Evolutionary conservation across 768 basidiomycete genomes (phyloP).

Genomic region (Tubosaeta brunneosetosa): DNA sequence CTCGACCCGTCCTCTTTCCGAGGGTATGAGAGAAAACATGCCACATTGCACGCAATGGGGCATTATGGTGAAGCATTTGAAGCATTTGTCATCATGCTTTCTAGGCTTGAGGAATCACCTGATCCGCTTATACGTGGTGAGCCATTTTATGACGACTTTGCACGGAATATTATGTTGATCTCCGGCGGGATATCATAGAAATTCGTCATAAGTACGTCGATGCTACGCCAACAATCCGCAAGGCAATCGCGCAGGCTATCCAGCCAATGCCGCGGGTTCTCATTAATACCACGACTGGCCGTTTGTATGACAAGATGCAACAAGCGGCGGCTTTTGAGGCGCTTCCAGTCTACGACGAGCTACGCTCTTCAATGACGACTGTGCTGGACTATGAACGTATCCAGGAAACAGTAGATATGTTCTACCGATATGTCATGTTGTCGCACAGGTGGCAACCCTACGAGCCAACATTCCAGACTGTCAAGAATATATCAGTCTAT

Average conservation of each 20-base stretch:
- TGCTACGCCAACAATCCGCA: neutral
- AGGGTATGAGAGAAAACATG: neutral
- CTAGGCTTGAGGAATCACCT: neutral
- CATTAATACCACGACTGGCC: constrained; percentile 2
- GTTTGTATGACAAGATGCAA: neutral
- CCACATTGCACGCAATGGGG: neutral
- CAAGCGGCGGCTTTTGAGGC: neutral
- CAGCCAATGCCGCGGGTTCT: neutral
- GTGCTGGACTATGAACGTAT: neutral
- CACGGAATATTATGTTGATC: too few relatives aligned
- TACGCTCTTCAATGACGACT: neutral
- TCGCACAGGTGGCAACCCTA: constrained; percentile 1
- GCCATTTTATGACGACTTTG: neutral
- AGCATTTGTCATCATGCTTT: neutral
- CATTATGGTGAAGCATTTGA: neutral
- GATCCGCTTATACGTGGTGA: neutral
- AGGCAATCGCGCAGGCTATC: neutral
- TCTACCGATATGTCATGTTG: constrained; percentile 5
- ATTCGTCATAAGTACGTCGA: neutral
- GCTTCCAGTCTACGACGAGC: neutral
- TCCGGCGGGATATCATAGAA: too few relatives aligned
- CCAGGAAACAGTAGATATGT: neutral
- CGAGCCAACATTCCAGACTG: neutral
- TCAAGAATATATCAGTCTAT: neutral
- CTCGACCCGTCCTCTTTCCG: neutral